Evolutionary conservation across 2,329 filamentous ascomycete genomes (phyloP), one percentile per base, ranked within the genome.

Genomic region (Rachicladosporium sp.): DNA sequence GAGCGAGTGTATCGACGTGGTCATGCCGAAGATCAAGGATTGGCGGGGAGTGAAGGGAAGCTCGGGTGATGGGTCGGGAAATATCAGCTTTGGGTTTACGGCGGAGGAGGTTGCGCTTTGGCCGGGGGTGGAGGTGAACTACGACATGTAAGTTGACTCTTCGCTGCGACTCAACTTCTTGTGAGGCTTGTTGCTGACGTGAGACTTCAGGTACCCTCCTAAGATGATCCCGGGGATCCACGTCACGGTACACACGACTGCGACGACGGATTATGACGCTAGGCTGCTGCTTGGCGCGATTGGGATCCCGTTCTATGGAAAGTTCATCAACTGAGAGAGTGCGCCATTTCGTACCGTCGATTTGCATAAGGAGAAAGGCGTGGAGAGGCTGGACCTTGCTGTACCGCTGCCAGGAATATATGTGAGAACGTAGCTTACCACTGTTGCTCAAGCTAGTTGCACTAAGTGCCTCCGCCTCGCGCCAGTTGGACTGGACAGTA

Each of bases 11-110:
- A 71, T 96, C 40, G 86, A 93, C 58, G 69, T 96, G 6, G 88
- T 98, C 5, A 72, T 96, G 58, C 91, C 91, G 31, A 83, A 80
- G 56, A 93, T 98, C 64, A 98, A 96, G 70, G 91, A 98, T 52
- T 98, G 86, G 82, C 76, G 75, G 41, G 91, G 91, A 43, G 69
- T 83, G n/a, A 74, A 74, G 50, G 78, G 77, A 36, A 74, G 68
- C 33, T 84, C 84, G 31, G 91, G 91, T 55, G 91, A 98, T 60
- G 79, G 78, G 55, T 80, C 81, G 45, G 91, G 91, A 30, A 95
- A 96, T 61, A 72, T 98, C 50, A 73, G 71, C 7, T 89, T 88
- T 60, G 91, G 91, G 50, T 70, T 98, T 52, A 72, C 71, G 10
- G 70, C 80, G 4, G 79, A 85, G 43, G 76, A 82, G 50, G 77